Base-by-base conservation (phyloP, 495 filamentous ascomycete genomes). In the Podospora pseudoanserina region DNA sequence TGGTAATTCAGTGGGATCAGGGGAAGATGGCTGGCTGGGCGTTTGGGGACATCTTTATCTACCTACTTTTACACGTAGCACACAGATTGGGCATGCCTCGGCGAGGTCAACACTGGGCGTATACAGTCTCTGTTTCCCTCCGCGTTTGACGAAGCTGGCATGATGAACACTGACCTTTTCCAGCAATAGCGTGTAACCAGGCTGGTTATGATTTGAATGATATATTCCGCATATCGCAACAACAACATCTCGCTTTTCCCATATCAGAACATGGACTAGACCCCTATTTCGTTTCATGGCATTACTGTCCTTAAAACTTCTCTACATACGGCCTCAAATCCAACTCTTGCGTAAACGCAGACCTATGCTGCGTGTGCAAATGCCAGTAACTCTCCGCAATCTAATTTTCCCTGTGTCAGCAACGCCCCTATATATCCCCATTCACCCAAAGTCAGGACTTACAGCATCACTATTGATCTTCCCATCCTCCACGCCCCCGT, bases 311-410 rank as follows among this genome's bases (percentile, higher is more conserved):
- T 74, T 61, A 83, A 57, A 80, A 96, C 76, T 93, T 93, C 85
- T 95, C 92, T 54, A 92, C 83, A 76, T 86, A 90, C 3, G 91
- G 91, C 68, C 92, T 81, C 64, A 96, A 77, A 81, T 97, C 94
- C 69, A 97, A 73, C 82, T 97, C 92, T 73, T 90, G 91, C 1
- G 92, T 94, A 73, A 93, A 96, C 5, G 86, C 86, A 16, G 90
- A 90, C 66, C 87, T 83, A 20, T 90, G 91, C 80, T 97, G 94
- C 3, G 90, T 91, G 77, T 97, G 94, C 68, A 97, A 74, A 78
- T 91, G 80, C 93, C 92, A 97, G 74, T 97, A 97, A 60, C 73
- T 82, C 54, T 96, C 92, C 66, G 94, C 93, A 83, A 97, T 97
- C 91, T 95, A 66, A 60, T 18, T 30, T 53, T 9, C 23, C 49